phyloP scores from a whole-genome alignment of 768 basidiomycete species.

The Calocybe gangraenosa region DNA sequence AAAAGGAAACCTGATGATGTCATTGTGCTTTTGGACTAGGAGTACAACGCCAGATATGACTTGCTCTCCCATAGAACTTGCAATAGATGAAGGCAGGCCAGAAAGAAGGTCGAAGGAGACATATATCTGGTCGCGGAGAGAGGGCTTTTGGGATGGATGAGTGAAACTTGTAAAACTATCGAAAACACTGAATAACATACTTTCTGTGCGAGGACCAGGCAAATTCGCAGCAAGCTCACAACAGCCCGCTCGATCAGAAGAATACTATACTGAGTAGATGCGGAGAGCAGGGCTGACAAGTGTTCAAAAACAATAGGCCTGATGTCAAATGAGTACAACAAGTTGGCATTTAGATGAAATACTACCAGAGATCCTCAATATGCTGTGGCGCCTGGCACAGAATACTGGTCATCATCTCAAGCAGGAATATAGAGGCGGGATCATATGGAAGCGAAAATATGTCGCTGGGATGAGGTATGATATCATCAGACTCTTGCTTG shows the following conservation, averaged over 20 bases:
- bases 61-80: constrained; percentile 87
- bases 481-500: constrained; percentile 66
- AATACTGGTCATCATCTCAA: constrained; percentile 94
- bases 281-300: constrained; percentile 72
- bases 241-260: constrained; percentile 93
- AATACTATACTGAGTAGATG: constrained; percentile 79
- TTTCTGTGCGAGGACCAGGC: constrained; percentile 74
- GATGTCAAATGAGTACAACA: background rate
- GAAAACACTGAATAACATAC: constrained; percentile 32
- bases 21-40: constrained; percentile 72
- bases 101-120: constrained; percentile 89
- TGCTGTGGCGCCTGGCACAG: constrained; percentile 69
- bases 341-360: background rate
- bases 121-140: constrained; percentile 90
- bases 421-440: constrained; percentile 88
- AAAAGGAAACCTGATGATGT: constrained; percentile 56
- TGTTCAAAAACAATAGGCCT: constrained; percentile 98
- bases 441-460: constrained; percentile 80
- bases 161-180: no score
- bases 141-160: constrained; percentile 42
- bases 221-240: constrained; percentile 82
- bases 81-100: constrained; percentile 69
- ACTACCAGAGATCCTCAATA: constrained; percentile 85
- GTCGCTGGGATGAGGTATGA: constrained; percentile 31
- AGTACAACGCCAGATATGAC: constrained; percentile 77